Base-by-base conservation (phyloP, 768 basidiomycete species). In the Rhodotorula graminis region DNA sequence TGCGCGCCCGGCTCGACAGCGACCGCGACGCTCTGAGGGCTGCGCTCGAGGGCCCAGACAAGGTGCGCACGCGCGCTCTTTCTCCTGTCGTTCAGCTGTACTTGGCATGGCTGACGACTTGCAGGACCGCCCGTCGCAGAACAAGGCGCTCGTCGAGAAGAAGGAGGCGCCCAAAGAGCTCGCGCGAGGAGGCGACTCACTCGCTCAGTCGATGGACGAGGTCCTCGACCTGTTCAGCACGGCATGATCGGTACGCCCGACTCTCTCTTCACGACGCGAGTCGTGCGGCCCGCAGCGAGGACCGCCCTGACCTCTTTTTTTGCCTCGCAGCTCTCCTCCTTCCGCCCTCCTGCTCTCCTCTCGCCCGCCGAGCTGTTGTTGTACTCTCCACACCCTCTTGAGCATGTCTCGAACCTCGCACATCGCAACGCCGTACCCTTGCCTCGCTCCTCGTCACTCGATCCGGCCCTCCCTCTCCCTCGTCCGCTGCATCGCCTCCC, bases 121-220 rank as follows among this genome's bases (percentile, higher is more conserved):
- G 25, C 3, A 2, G 3, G 8, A 50, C 49, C 46, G 16, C 19
- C 6, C 27, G 2, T 42, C 23, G 21, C 58, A 59, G 58, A 27
- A 47, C n/a, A 58, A 46, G n/a, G 40, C 66, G 27, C 58, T 67
- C 11, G 50, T 67, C 7, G 12, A 67, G 66, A 67, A 61, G 66
- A 60, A 67, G 59, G 47, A 61, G 29, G 59, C 33, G 21, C 66
- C 66, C 5, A 25, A 14, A 0, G 66, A 67, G 40, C 66, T 67
- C 16, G 58, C 66, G 2, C 33, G 29, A 6, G 66, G 37, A 0
- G 66, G 66, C 27, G 66, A 60, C 52, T n/a, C 58, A 40, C 66
- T 67, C 42, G 66, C 66, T 0, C 9, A 42, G 49, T 42, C 33
- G 9, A 50, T 67, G 33, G 58, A 60, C 40, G 66, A 61, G 23